Evolutionary conservation across 345 rosid species (phyloP), one percentile per base, ranked within the genome.

Genomic region (Moringa oleifera): DNA sequence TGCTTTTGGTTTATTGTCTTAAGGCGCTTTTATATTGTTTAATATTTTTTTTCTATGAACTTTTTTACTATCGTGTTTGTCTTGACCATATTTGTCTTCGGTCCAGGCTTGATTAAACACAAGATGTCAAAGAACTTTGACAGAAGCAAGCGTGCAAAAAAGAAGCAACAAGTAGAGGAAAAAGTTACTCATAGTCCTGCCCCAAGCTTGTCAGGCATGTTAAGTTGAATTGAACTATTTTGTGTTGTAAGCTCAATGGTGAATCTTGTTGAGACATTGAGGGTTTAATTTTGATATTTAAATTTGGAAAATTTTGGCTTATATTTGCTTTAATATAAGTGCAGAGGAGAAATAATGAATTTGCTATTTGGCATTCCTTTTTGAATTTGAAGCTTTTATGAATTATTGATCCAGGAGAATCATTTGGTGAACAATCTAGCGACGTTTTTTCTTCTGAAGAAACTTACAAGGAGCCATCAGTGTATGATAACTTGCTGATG

Each of bases 401-500:
- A 57, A 20, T 24, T 54, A 37, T 50, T 25, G 21, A 13, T 18
- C 54, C 41, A 73, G 83, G 28, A 63, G 85, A 74, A 47, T 68
- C 70, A 62, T 52, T 75, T 1, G 73, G 65, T 10, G 73, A 59
- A 65, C 72, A 71, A 18, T 62, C 65, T 23, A 51, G 51, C 13
- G 73, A 61, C 54, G 65, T 25, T 36, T 78, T 59, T 28, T 28
- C 72, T 0, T 82, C 79, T 66, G 68, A 70, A 64, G 18, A 69
- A 21, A 51, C 68, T 60, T 66, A 67, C 66, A 79, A 73, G 58
- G 83, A 84, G 66, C 74, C 80, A 1, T 75, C 85, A 1, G 25
- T 57, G 3, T 86, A 84, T 58, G 71, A 86, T 49, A 72, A 61
- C 63, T 72, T 86, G 73, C 55, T 84, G 51, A 71, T 49, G 63